Conservation (phyloP, 1,284 basidiomycete genomes). For the Termitomyces sp. region DNA sequence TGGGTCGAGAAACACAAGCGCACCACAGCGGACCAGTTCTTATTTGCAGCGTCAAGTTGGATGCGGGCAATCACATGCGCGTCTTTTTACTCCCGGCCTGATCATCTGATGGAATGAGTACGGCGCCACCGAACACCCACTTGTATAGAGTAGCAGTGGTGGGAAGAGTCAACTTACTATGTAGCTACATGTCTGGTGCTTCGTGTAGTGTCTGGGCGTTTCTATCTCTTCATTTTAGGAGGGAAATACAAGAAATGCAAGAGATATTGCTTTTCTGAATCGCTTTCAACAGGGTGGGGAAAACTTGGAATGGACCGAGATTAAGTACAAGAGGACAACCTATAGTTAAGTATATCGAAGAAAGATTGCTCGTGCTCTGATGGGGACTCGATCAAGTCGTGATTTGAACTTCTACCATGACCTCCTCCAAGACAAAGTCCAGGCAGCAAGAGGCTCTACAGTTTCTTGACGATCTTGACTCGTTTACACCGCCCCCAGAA, state of each 20-base stretch:
- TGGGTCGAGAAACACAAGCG: conserved; percentile 5
- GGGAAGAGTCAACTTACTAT: no score
- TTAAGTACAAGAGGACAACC: background rate
- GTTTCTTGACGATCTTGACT: conserved; percentile 88
- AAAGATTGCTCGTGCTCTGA: background rate
- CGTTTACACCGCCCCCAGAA: conserved; percentile 43
- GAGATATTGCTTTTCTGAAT: no score
- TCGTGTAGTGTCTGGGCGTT: background rate
- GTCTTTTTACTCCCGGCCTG: background rate
- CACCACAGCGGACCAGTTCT: background rate
- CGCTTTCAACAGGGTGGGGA: no score
- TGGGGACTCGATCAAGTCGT: background rate
- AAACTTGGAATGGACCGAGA: background rate
- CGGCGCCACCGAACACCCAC: no score
- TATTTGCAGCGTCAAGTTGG: background rate
- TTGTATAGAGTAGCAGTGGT: no score
- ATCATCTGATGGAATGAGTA: background rate
- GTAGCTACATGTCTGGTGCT: background rate
- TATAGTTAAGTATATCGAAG: background rate
- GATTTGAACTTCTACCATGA: conserved; percentile 27
- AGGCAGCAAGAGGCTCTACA: conserved; percentile 87
- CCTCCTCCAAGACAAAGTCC: conserved; percentile 62
- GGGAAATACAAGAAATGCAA: background rate
- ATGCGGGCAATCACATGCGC: conserved; percentile 1
- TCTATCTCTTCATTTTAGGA: background rate